Percentiles rank a stretch among this genome's conserved stretches.
Evolutionary conservation across 2,329 filamentous ascomycete genomes (phyloP).

Genomic region (Sporothrix curviconia): DNA sequence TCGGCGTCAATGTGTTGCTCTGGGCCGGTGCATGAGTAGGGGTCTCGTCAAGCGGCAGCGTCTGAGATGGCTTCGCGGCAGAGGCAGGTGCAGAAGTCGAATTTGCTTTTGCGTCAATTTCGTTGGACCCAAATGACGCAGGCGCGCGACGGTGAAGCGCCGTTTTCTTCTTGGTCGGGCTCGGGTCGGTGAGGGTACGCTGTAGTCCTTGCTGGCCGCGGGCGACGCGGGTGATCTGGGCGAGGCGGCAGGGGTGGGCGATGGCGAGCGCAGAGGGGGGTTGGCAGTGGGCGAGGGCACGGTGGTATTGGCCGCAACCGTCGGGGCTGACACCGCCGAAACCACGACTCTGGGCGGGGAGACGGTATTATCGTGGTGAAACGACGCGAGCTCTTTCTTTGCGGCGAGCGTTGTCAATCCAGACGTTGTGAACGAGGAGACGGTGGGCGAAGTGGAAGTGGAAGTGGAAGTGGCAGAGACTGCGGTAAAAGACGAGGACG

Average conservation of each 20-base stretch:
- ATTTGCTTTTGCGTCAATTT: conserved; percentile 26
- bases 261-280: background rate
- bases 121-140: conserved; percentile 32
- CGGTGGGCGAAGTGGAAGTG: background rate
- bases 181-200: conserved; percentile 24
- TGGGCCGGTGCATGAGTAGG: conserved; percentile 6
- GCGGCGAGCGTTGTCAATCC: conserved; percentile 21
- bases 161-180: conserved; percentile 25
- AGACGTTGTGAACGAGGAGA: background rate
- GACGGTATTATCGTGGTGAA: conserved; percentile 25
- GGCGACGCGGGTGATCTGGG: background rate
- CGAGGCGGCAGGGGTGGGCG: conserved; percentile 1
- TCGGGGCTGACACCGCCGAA: background rate
- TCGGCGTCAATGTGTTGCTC: background rate
- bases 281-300: background rate
- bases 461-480: background rate
- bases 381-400: conserved; percentile 31
- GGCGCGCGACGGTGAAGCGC: conserved; percentile 34
- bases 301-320: conserved; percentile 20
- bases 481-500: background rate
- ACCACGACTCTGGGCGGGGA: conserved; percentile 21
- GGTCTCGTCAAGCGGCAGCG: no score
- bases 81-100: conserved; percentile 28
- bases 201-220: conserved; percentile 17
- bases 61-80: conserved; percentile 29